A percentile compares a stretch with the other conserved stretches of the same genome.
phyloP scores from a whole-genome alignment of 495 filamentous ascomycete species.

The Cryomyces minteri region DNA sequence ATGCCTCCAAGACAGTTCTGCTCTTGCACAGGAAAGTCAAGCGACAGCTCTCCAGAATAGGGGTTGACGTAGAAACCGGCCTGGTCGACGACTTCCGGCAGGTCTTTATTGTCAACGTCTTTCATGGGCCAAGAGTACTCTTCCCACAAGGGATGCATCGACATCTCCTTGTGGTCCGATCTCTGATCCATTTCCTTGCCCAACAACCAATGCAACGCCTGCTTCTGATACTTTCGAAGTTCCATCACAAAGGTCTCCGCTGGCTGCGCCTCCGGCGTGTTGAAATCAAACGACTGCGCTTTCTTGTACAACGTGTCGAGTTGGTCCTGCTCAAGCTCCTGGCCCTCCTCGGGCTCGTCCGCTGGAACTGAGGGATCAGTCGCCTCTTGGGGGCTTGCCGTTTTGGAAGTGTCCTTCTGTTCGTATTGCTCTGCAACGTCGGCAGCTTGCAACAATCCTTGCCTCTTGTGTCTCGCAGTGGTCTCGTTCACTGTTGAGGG shows the following conservation, averaged over 20 bases:
- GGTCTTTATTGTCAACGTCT: conserved; percentile 64
- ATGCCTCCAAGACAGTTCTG: conserved; percentile 91
- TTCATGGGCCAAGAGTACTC: conserved; percentile 80
- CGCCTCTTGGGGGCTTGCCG: conserved; percentile 21
- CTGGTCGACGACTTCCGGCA: conserved; percentile 43
- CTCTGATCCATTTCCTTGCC: conserved; percentile 73
- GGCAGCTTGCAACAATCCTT: conserved; percentile 68
- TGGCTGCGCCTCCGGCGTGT: conserved; percentile 70
- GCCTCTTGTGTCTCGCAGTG: conserved; percentile 57
- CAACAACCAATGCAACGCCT: conserved; percentile 91
- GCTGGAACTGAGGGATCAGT: conserved; percentile 28
- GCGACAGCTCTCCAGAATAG: conserved; percentile 86
- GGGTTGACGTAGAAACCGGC: conserved; percentile 84
- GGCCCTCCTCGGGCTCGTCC: conserved; percentile 66
- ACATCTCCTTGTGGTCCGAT: conserved; percentile 37
- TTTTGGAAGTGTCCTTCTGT: conserved; percentile 28
- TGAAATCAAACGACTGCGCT: conserved; percentile 91
- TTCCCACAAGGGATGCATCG: conserved; percentile 97
- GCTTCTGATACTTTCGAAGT: conserved; percentile 84
- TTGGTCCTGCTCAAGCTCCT: conserved; percentile 89
- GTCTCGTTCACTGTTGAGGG: conserved; percentile 56
- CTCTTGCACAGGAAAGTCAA: conserved; percentile 82
- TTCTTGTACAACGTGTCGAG: conserved; percentile 89
- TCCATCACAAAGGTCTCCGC: conserved; percentile 63
- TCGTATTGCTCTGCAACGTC: conserved; percentile 71